Evolutionary conservation across 73 alveolate genomes (phyloP).

Genomic region (Tetrahymena thermophila): DNA sequence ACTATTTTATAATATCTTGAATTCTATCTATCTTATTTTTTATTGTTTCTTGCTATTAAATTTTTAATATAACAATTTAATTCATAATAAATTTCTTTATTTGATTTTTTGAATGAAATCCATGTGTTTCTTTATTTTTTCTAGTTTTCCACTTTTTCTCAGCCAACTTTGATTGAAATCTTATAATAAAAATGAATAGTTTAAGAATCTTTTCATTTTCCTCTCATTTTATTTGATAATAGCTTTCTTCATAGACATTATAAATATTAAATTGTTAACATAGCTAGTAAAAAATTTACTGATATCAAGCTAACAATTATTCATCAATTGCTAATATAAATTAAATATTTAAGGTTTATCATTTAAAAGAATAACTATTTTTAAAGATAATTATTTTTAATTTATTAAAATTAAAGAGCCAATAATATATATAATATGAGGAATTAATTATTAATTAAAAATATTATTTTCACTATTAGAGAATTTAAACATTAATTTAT

Average conservation of each 20-base stretch:
- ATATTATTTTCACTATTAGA: no score
- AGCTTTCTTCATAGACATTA: not conserved
- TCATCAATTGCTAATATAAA: no score
- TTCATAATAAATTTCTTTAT: not conserved
- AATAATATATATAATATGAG: no score
- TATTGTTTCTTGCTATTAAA: not conserved
- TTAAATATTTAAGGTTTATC: not conserved
- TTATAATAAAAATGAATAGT: not conserved
- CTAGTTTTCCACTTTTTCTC: not conserved
- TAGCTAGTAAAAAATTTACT: not conserved
- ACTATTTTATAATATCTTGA: not conserved
- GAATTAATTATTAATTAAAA: no score
- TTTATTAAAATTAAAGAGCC: no score
- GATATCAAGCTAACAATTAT: not conserved
- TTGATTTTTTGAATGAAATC: not conserved
- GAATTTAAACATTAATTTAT: no score
- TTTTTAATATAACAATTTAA: not conserved
- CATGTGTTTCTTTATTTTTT: not conserved
- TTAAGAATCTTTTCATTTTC: not conserved
- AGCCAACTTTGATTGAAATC: not conserved
- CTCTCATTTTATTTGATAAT: not conserved
- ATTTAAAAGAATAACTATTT: no score
- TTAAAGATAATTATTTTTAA: no score
- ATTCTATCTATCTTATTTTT: not conserved
- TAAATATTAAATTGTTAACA: not conserved